A percentile compares a stretch with the other conserved stretches of the same genome.
These are phyloP conservation scores for Tuber borchii DNA, from an alignment of 495 filamentous ascomycete genomes.

Conservation along the genomic window DNA sequence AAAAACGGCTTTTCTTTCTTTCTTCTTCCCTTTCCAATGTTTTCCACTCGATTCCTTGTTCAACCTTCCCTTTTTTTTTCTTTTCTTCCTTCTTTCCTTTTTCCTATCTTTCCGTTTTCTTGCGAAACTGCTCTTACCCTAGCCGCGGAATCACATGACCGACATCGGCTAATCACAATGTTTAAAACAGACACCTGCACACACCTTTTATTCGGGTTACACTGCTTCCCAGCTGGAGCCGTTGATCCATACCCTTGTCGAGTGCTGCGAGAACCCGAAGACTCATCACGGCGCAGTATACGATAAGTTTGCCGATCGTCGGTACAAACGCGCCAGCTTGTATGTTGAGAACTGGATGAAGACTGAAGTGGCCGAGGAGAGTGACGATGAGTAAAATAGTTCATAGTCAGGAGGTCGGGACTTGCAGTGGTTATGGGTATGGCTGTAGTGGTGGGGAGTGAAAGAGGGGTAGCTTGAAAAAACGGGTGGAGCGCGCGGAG, in stretches of 20 bases:
- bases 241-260: conserved; percentile 66
- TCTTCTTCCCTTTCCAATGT: neutral
- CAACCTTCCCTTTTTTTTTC: neutral
- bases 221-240: conserved; percentile 75
- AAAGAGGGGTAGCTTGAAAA: conserved; percentile 3
- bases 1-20: conserved; percentile 1
- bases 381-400: conserved; percentile 17
- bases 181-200: conserved; percentile 58
- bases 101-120: conserved; percentile 4
- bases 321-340: conserved; percentile 72
- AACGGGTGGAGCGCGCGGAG: neutral
- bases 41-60: conserved; percentile 3
- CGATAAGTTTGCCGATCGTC: conserved; percentile 80
- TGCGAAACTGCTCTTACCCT: conserved; percentile 36
- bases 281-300: conserved; percentile 80
- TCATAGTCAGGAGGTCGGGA: neutral
- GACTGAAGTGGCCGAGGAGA: conserved; percentile 43
- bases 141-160: conserved; percentile 15
- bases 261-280: conserved; percentile 75
- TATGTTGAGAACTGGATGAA: conserved; percentile 69
- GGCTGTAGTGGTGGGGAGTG: neutral
- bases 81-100: conserved; percentile 5
- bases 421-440: neutral
- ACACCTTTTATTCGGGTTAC: conserved; percentile 88
- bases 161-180: conserved; percentile 1